These are phyloP conservation scores for Suillus decipiens DNA, from an alignment of 768 basidiomycete species.

Conservation along the genomic window DNA sequence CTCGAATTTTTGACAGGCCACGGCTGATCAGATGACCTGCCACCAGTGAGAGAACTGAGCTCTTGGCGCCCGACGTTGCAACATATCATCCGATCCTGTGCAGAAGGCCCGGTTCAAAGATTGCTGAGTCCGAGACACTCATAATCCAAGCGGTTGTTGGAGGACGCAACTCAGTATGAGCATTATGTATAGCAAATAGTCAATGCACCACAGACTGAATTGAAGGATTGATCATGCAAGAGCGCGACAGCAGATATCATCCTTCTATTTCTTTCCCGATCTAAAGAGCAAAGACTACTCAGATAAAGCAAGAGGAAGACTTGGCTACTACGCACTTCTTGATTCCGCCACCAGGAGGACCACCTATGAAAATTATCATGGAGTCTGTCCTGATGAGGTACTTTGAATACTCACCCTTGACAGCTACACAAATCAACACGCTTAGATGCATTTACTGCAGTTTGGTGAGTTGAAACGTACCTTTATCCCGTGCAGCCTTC, in stretches of 20 bases:
- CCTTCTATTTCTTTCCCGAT: conserved; percentile 68
- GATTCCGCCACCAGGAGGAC: conserved; percentile 72
- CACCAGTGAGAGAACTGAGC: not conserved
- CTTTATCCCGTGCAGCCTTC: conserved; percentile 74
- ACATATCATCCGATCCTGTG: not conserved
- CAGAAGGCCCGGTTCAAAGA: not conserved
- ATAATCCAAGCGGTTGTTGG: not conserved
- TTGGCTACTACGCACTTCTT: conserved; percentile 74
- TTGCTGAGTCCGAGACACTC: not conserved
- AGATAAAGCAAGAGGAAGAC: conserved; percentile 8
- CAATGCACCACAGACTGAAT: not conserved
- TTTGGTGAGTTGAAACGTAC: conserved; percentile 38
- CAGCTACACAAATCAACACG: conserved; percentile 19
- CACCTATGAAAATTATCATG: conserved; percentile 44
- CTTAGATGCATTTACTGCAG: not conserved
- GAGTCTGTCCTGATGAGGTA: conserved; percentile 5
- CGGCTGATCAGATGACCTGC: no score
- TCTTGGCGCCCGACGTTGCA: not conserved
- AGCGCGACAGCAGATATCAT: not conserved
- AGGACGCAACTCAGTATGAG: not conserved
- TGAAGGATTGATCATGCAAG: not conserved
- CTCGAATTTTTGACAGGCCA: not conserved
- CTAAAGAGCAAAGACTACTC: conserved; percentile 34
- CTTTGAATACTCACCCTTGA: conserved; percentile 28
- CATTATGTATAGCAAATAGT: not conserved